Evolutionary conservation across 106 monocot species (phyloP).

Genomic region (Dendrobium nobile): DNA sequence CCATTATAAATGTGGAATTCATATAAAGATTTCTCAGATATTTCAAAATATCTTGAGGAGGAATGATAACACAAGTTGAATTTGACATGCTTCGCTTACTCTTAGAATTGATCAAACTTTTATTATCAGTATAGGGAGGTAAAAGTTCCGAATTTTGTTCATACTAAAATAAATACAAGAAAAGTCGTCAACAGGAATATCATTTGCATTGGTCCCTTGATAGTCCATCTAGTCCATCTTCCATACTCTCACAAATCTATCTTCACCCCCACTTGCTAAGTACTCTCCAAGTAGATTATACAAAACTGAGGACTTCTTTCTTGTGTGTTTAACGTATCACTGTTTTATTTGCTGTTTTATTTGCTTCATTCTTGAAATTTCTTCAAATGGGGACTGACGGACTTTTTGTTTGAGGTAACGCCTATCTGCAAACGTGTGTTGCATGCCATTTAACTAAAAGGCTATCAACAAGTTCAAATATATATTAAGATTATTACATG

Average conservation of each 20-base stretch:
- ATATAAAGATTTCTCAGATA: conserved; percentile 58
- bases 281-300: conserved; percentile 23
- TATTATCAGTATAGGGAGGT: conserved; percentile 13
- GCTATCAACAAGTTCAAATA: neutral
- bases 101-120: conserved; percentile 26
- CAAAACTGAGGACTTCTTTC: neutral
- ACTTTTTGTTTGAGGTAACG: neutral
- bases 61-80: conserved; percentile 69
- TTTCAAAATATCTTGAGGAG: conserved; percentile 36
- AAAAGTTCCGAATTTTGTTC: conserved; percentile 33
- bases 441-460: neutral
- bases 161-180: conserved; percentile 52
- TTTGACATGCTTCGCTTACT: conserved; percentile 26
- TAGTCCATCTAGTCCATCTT: conserved; percentile 23
- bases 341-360: neutral
- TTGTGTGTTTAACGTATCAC: conserved; percentile 35
- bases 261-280: conserved; percentile 61
- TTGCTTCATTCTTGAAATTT: neutral
- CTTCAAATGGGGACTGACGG: neutral
- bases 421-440: neutral
- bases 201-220: conserved; percentile 14
- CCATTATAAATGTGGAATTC: conserved; percentile 67
- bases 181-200: conserved; percentile 42
- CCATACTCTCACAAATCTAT: conserved; percentile 76
- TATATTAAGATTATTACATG: neutral